phyloP scores from a whole-genome alignment of 1,284 basidiomycete species.

The Rhodotorula sp. region DNA sequence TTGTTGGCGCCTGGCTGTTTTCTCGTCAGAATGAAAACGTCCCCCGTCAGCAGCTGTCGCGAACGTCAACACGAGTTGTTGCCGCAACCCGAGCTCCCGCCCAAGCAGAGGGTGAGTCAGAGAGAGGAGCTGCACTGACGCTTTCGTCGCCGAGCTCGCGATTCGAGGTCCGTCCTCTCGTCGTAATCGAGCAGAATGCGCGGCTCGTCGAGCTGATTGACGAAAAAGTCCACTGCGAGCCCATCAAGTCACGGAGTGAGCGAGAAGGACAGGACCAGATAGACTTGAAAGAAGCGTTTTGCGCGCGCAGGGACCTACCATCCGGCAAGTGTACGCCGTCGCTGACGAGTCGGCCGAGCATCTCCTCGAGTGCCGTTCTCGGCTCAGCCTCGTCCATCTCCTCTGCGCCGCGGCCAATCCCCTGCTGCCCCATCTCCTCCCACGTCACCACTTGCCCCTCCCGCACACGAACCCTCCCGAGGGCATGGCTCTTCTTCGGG shows the following conservation, averaged over 20 bases:
- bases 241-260: background rate
- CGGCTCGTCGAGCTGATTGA: slow-evolving; percentile 31
- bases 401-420: background rate
- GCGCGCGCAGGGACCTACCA: slow-evolving; percentile 3
- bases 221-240: slow-evolving; percentile 24
- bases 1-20: background rate
- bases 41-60: too few relatives aligned
- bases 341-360: slow-evolving; percentile 4
- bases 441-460: slow-evolving; percentile 5
- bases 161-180: slow-evolving; percentile 7
- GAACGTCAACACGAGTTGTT: too few relatives aligned
- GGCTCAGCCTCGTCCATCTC: background rate
- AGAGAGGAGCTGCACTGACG: background rate
- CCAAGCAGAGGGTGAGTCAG: too few relatives aligned
- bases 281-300: background rate
- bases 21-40: background rate
- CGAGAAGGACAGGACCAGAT: too few relatives aligned
- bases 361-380: slow-evolving; percentile 11
- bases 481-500: background rate
- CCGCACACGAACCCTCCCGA: slow-evolving; percentile 15
- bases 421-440: slow-evolving; percentile 3
- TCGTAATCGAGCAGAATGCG: slow-evolving; percentile 20
- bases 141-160: background rate
- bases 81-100: background rate
- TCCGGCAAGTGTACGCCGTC: slow-evolving; percentile 18